phyloP scores from a whole-genome alignment of 2,329 filamentous ascomycete genomes.

The Amauroascus niger region DNA sequence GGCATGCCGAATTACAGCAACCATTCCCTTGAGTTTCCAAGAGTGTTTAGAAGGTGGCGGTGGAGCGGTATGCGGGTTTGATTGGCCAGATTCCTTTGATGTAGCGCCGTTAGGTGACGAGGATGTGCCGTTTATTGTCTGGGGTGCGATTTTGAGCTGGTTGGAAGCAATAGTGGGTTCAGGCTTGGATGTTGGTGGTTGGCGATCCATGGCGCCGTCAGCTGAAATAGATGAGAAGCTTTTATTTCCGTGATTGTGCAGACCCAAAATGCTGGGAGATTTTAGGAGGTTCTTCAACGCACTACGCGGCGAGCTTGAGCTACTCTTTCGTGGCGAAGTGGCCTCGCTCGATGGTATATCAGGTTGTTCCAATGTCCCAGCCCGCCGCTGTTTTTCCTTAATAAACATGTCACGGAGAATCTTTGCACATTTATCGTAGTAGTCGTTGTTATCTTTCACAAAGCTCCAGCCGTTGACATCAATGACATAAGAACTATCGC shows the following conservation, averaged over 20 bases:
- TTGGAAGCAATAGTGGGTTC: background rate
- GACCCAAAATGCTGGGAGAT: slow-evolving; percentile 54
- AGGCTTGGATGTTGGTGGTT: background rate
- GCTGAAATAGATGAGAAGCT: slow-evolving; percentile 37
- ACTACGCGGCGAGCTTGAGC: slow-evolving; percentile 37
- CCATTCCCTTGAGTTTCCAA: slow-evolving; percentile 97
- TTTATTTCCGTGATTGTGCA: slow-evolving; percentile 39
- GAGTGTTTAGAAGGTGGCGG: slow-evolving; percentile 73
- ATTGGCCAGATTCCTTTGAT: background rate
- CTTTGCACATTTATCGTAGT: slow-evolving; percentile 82
- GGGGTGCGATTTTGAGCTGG: background rate
- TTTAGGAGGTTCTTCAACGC: slow-evolving; percentile 52
- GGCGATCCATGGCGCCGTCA: slow-evolving; percentile 26
- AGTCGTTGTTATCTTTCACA: slow-evolving; percentile 97
- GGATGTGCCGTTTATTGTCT: background rate
- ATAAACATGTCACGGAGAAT: slow-evolving; percentile 85
- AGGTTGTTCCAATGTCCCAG: slow-evolving; percentile 27
- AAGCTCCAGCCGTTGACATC: slow-evolving; percentile 99
- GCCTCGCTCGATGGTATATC: slow-evolving; percentile 30
- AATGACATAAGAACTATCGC: slow-evolving; percentile 89
- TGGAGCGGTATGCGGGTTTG: slow-evolving; percentile 30
- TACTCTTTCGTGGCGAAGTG: slow-evolving; percentile 30
- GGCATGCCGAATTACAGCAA: slow-evolving; percentile 90
- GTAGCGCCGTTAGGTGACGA: background rate
- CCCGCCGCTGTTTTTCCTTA: slow-evolving; percentile 52